Conservation (phyloP, 805 yeast species). For the Candida peoriensis region DNA sequence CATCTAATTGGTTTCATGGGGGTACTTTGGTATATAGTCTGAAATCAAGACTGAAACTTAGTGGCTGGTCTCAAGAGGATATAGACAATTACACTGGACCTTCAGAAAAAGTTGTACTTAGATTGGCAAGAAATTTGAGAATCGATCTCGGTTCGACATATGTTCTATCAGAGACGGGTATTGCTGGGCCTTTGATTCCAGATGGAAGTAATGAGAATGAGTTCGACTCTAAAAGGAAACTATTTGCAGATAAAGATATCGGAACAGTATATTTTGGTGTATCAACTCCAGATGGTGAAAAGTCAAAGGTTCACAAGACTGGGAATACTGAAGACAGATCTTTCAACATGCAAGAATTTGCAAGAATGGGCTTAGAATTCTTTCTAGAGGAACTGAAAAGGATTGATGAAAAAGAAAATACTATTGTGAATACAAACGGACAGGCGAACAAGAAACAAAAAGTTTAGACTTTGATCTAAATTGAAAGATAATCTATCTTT, state of each 20-base stretch:
- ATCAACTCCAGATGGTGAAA: constrained; percentile 57
- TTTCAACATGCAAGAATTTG: constrained; percentile 72
- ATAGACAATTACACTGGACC: constrained; percentile 78
- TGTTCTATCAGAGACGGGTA: constrained; percentile 81
- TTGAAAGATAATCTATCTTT: too few relatives aligned
- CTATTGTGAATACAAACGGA: not conserved
- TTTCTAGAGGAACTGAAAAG: constrained; percentile 44
- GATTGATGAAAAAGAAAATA: constrained; percentile 7
- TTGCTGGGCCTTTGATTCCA: constrained; percentile 67
- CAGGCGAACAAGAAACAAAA: constrained; percentile 6
- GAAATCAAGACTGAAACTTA: constrained; percentile 63
- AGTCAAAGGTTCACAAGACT: constrained; percentile 42
- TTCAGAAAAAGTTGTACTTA: constrained; percentile 63
- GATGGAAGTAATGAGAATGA: constrained; percentile 27
- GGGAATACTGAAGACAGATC: constrained; percentile 44
- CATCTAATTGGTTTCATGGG: constrained; percentile 77
- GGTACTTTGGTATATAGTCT: constrained; percentile 78
- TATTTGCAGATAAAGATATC: constrained; percentile 32
- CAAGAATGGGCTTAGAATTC: constrained; percentile 57
- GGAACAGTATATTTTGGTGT: constrained; percentile 74
- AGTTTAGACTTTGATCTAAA: not conserved
- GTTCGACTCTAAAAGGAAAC: constrained; percentile 5
- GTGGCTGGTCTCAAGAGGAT: constrained; percentile 76
- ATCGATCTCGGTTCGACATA: constrained; percentile 80
- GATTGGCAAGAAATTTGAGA: constrained; percentile 72